These are phyloP conservation scores for Coniosporium apollinis DNA, from an alignment of 495 filamentous ascomycete genomes.

Conservation along the genomic window DNA sequence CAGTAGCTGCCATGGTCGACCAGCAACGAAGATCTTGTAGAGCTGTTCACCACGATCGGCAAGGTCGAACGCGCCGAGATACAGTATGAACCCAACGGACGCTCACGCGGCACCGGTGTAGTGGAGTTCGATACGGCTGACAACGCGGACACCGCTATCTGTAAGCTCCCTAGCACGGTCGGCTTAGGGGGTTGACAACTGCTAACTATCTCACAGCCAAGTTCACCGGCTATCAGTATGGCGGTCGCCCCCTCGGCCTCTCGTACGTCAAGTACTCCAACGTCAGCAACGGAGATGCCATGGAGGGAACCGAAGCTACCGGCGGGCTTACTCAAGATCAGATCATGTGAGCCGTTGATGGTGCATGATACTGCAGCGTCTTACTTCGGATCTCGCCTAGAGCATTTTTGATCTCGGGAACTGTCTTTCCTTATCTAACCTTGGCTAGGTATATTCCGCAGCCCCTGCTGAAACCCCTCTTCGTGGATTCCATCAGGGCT, in stretches of 20 bases:
- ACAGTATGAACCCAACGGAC: conserved; percentile 92
- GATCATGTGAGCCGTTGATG: conserved; percentile 58
- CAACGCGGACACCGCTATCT: conserved; percentile 80
- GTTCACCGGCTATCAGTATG: conserved; percentile 95
- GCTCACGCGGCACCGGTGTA: conserved; percentile 87
- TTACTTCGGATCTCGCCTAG: neutral
- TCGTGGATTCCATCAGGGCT: too few species aligned
- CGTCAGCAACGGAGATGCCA: conserved; percentile 45
- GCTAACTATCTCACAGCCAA: conserved; percentile 40
- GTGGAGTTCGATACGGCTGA: conserved; percentile 75
- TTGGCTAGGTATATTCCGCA: too few species aligned
- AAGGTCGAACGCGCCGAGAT: conserved; percentile 97
- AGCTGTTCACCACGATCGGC: conserved; percentile 93
- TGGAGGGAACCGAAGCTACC: conserved; percentile 63
- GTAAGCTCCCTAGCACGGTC: conserved; percentile 27
- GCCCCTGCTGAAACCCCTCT: too few species aligned
- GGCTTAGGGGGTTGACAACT: neutral
- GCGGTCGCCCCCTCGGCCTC: conserved; percentile 81
- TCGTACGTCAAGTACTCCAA: conserved; percentile 83
- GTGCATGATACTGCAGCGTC: neutral
- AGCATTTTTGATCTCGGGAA: too few species aligned
- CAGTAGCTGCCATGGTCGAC: conserved; percentile 90
- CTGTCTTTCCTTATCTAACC: too few species aligned
- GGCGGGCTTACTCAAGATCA: conserved; percentile 80
- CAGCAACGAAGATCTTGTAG: conserved; percentile 89